Evolutionary conservation across 441 rosid genomes (phyloP).

Genomic region (Gossypium laxum): DNA sequence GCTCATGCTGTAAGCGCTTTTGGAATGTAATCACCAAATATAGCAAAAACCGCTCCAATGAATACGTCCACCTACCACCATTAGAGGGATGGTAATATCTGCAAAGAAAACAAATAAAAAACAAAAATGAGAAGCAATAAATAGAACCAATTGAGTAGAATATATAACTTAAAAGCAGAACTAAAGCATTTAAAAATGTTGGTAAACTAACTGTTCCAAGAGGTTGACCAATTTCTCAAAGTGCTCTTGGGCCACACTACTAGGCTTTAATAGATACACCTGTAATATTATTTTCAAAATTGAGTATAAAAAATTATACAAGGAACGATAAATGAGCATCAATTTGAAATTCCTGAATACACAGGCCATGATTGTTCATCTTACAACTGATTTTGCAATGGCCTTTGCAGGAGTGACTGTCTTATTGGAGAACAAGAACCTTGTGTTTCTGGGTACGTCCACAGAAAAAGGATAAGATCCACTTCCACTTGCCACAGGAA

Average conservation of each 20-base stretch:
- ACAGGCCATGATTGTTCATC: constrained; percentile 24
- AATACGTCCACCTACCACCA: constrained; percentile 99
- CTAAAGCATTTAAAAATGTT: constrained; percentile 19
- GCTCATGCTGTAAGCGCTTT: constrained; percentile 84
- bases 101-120: constrained; percentile 16
- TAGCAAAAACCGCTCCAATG: constrained; percentile 80
- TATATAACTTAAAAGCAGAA: constrained; percentile 21
- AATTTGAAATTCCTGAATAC: constrained; percentile 21
- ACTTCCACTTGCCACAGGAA: constrained; percentile 96
- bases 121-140: constrained; percentile 18
- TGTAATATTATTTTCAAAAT: constrained; percentile 29
- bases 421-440: constrained; percentile 87
- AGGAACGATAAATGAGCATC: constrained; percentile 19
- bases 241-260: constrained; percentile 60
- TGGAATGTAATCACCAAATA: constrained; percentile 75
- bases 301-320: constrained; percentile 18
- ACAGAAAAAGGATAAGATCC: constrained; percentile 91
- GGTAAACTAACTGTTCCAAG: constrained; percentile 88
- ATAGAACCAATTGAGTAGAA: constrained; percentile 14
- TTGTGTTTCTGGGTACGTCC: constrained; percentile 85
- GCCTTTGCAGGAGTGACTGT: constrained; percentile 79
- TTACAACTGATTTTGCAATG: constrained; percentile 82
- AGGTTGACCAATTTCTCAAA: constrained; percentile 91
- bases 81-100: constrained; percentile 98
- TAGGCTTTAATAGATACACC: constrained; percentile 84